Evolutionary conservation across 129 eudicot species (phyloP), one percentile per base, ranked within the genome.

Genomic region (Flaveria brownii): DNA sequence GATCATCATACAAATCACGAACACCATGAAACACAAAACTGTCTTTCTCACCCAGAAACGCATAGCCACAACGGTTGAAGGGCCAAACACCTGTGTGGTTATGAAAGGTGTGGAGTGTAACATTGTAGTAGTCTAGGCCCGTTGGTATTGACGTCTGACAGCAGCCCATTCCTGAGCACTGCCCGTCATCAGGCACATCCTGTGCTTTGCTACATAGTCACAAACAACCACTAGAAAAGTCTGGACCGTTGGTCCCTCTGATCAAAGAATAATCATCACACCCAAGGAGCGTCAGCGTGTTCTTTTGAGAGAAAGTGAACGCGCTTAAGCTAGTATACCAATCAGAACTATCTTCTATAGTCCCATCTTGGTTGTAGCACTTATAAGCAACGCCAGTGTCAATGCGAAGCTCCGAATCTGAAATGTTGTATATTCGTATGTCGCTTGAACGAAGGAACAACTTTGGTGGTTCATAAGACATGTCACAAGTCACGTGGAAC

Each of bases 151-250:
- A 17, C 33, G 74, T 78, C 47, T 78, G 83, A 64, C 86, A 83
- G 22, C 86, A 83, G 11, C 86, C 83, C n/a, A 11, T 55, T 47
- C 86, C 86, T 8, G 83, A 65, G 72, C 86, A 83, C 16, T 70
- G 17, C 10, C 86, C 80, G 5, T 46, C 59, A 13, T 20, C 6
- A 57, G 55, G 7, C 49, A 83, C 76, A 18, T 78, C 80, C 4
- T 47, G 4, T 0, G 5, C 4, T 17, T 26, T 13, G n/a, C 36
- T 6, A n/a, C 79, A 75, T 28, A 51, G 1, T 3, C 62, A 59
- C 10, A 23, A 45, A 36, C 79, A 75, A 10, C 50, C 62, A 17
- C 33, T 51, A n/a, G 49, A 45, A 47, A 61, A 75, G n/a, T 47
- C 17, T 20, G 13, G 2, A 56, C 63, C 64, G 9, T 20, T 18